Conservation (phyloP, 2,329 filamentous ascomycete species). For the Endothia cerciana region DNA sequence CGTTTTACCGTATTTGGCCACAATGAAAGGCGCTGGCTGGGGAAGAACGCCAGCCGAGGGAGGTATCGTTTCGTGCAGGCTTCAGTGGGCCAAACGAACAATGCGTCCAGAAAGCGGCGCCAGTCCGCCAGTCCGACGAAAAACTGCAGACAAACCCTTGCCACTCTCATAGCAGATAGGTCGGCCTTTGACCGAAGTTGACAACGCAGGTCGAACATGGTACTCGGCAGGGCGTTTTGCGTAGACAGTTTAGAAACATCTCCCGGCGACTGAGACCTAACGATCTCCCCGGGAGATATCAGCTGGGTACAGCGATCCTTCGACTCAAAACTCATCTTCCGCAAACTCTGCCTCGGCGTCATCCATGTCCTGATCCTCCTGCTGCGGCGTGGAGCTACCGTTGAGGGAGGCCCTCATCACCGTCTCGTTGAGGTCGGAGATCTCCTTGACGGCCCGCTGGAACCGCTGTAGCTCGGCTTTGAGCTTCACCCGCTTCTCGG, state of each 20-base stretch:
- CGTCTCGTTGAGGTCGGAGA: constrained; percentile 39
- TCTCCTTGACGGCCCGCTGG: constrained; percentile 40
- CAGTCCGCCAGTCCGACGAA: neutral
- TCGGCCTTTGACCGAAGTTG: neutral
- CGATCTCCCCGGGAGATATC: neutral
- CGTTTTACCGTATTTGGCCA: neutral
- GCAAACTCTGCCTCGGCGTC: neutral
- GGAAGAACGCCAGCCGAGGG: neutral
- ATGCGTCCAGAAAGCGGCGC: neutral
- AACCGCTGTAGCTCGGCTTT: constrained; percentile 41
- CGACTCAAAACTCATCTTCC: constrained; percentile 2
- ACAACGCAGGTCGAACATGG: neutral
- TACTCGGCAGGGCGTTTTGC: neutral
- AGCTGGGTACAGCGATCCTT: neutral
- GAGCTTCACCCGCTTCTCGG: constrained; percentile 36
- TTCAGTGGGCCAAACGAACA: neutral
- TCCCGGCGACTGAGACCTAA: neutral
- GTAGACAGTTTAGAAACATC: neutral
- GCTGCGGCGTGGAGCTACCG: constrained; percentile 1
- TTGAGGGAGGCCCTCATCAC: constrained; percentile 21
- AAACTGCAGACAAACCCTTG: neutral
- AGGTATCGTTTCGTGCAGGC: neutral
- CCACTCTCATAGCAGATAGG: neutral
- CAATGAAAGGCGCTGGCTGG: neutral
- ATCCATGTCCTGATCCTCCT: constrained; percentile 11